Conservation (phyloP, 495 filamentous ascomycete species). For the Penicillium desertorum region DNA sequence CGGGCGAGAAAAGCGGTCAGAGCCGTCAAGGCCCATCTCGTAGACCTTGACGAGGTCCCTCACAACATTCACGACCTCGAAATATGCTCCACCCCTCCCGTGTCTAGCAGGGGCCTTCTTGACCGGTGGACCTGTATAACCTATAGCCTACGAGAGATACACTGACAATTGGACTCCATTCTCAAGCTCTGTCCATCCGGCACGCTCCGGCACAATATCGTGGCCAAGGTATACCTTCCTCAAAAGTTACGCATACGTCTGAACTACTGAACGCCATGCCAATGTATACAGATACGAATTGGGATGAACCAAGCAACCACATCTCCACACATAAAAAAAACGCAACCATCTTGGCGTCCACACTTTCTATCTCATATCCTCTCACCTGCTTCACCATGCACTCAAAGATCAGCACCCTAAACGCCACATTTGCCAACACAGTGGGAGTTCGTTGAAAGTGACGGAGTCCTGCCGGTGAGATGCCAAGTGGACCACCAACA, state of each 20-base stretch:
- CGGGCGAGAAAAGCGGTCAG: slow-evolving; percentile 24
- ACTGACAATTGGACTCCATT: slow-evolving; percentile 9
- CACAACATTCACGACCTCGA: neutral
- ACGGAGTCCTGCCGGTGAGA: slow-evolving; percentile 21
- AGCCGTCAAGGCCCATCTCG: neutral
- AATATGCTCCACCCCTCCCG: slow-evolving; percentile 21
- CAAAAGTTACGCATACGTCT: neutral
- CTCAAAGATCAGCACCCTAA: slow-evolving; percentile 8
- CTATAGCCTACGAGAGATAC: slow-evolving; percentile 8
- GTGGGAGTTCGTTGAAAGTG: neutral
- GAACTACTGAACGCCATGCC: slow-evolving; percentile 10
- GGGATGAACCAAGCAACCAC: neutral
- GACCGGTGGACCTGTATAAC: slow-evolving; percentile 4
- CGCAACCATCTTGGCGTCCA: neutral
- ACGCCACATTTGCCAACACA: slow-evolving; percentile 13
- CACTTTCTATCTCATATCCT: neutral
- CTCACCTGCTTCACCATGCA: neutral
- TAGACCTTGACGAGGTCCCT: neutral
- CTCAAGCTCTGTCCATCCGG: slow-evolving; percentile 24
- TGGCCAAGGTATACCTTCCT: slow-evolving; percentile 18
- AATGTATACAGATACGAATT: neutral
- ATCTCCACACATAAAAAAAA: neutral
- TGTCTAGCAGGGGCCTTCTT: slow-evolving; percentile 23
- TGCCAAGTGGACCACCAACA: slow-evolving; percentile 26
- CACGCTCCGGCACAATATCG: slow-evolving; percentile 21